Evolutionary conservation across 2,329 filamentous ascomycete species (phyloP), one percentile per base, ranked within the genome.

Genomic region (Monascus ruber): DNA sequence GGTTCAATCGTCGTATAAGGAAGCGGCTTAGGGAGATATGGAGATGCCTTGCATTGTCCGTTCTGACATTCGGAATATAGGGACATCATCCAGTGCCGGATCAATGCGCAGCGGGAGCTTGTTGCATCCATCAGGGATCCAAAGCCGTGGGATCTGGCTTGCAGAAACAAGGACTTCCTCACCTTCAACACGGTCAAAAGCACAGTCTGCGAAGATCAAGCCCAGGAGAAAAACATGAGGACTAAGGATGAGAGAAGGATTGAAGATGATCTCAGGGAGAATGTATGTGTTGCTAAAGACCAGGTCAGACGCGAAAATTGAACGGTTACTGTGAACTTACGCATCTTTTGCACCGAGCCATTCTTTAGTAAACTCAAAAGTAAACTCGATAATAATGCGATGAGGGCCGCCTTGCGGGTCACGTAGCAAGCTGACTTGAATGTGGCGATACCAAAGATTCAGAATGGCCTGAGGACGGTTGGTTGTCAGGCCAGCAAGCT

Each of bases 321-420:
- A 11, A 33, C 24, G 24, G 33, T 11, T 25, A 17, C 36, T 28
- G 28, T 5, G 8, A 26, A 42, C 37, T 40, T 44, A 44, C 39
- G 35, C 27, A 36, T 46, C 37, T 27, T 41, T 46, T 2, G 38
- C 39, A 37, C 44, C 42, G 7, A 46, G 31, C 37, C 33, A 46
- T 33, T 44, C 40, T 26, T 46, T 46, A 24, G 44, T 42, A 34
- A 44, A 46, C 32, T 44, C 34, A 37, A 42, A 46, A 26, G 37
- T 46, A 33, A 46, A 42, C 36, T 46, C 32, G 5, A 38, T 38
- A 37, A 47, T 26, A 34, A 43, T 44, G n/a, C 34, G 28, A 37
- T 37, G 38, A 17, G 39, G 43, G 9, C 44, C 45, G 7, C 45
- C 39, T n/a, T 42, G 39, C 4, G 48, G 48, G 33, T 50, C 42